Evolutionary conservation across 192 early-diverging fungal species (phyloP).

Genomic region (Podila clonocystis): DNA sequence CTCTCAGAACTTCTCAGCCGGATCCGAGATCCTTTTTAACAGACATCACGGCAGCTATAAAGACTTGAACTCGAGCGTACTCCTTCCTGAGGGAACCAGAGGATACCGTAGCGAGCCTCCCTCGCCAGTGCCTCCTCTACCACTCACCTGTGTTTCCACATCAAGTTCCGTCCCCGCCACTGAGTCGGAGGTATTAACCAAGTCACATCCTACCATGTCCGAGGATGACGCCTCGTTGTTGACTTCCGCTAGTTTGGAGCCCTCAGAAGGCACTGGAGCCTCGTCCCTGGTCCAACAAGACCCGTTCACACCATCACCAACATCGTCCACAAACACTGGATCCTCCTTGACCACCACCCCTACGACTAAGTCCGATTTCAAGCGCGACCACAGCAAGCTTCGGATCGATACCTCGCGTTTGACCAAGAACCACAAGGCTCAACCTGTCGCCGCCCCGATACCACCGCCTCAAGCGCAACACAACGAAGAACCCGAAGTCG

Average conservation of each 20-base stretch:
- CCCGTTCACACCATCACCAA: not conserved
- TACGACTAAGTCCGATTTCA: not conserved
- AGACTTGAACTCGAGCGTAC: too few species aligned
- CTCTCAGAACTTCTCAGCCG: too few species aligned
- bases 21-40: too few species aligned
- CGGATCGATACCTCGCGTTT: not conserved
- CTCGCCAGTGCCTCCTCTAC: too few species aligned
- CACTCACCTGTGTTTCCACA: too few species aligned
- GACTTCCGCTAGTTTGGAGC: not conserved
- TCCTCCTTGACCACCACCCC: not conserved
- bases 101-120: too few species aligned
- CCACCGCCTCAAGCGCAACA: not conserved
- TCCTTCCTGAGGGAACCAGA: too few species aligned
- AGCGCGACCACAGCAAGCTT: not conserved
- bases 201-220: constrained; percentile 11
- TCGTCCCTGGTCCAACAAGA: constrained; percentile 1
- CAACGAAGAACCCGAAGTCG: not conserved
- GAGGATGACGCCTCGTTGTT: constrained; percentile 14
- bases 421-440: not conserved
- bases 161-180: too few species aligned
- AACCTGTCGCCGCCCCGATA: not conserved
- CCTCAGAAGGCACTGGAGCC: not conserved
- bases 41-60: too few species aligned
- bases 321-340: not conserved
- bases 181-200: not conserved